Percentiles rank a stretch among this genome's conserved stretches.
Evolutionary conservation across 2,329 filamentous ascomycete species (phyloP).

Genomic region (Nothophoma quercina): DNA sequence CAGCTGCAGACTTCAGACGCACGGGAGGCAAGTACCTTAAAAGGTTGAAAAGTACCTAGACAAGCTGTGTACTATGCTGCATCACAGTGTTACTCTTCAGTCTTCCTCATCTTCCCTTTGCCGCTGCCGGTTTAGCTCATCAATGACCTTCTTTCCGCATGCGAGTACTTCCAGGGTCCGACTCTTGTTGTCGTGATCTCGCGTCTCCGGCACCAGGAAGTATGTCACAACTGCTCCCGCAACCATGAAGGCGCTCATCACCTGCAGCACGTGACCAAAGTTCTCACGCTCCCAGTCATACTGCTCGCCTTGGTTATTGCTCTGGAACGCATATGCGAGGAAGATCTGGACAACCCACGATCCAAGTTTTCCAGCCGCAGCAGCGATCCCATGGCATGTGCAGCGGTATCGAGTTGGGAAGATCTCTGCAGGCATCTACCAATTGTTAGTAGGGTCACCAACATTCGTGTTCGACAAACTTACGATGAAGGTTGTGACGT

Average conservation of each 20-base stretch:
- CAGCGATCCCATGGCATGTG: constrained; percentile 62
- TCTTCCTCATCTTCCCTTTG: constrained; percentile 34
- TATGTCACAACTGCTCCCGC: constrained; percentile 43
- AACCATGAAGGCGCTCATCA: constrained; percentile 47
- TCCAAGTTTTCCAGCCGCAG: constrained; percentile 62
- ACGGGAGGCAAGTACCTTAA: no score
- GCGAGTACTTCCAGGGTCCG: constrained; percentile 42
- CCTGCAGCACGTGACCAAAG: constrained; percentile 42
- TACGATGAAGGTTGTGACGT: constrained; percentile 48
- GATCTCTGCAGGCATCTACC: constrained; percentile 62
- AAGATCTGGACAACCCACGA: constrained; percentile 56
- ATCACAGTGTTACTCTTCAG: neutral
- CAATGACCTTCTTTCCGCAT: constrained; percentile 41
- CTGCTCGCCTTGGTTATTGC: constrained; percentile 18
- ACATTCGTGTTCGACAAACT: constrained; percentile 39
- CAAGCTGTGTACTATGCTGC: neutral
- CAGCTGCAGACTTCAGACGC: no score
- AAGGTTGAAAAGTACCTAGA: neutral
- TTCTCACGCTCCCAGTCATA: constrained; percentile 36
- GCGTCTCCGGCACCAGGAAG: constrained; percentile 44
- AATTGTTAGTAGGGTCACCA: constrained; percentile 53
- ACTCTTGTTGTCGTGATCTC: constrained; percentile 43
- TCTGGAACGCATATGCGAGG: constrained; percentile 43
- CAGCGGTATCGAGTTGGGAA: constrained; percentile 64
- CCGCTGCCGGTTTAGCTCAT: constrained; percentile 39